Evolutionary conservation across 2,329 filamentous ascomycete genomes (phyloP), one percentile per base, ranked within the genome.

Genomic region (Lecanosticta acicola): DNA sequence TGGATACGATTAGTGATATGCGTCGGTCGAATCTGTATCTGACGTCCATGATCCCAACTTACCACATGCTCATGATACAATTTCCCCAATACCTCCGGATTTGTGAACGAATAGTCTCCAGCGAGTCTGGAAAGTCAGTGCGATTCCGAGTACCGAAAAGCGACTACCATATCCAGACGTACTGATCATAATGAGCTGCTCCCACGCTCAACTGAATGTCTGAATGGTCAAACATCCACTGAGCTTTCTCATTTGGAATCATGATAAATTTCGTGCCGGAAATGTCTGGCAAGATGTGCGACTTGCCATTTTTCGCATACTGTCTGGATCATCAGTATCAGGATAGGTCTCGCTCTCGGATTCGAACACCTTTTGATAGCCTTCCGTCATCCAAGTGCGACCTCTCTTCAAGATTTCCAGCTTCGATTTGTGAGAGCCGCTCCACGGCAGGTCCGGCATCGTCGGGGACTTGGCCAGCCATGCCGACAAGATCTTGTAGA

Each of bases 181-280:
- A 29, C 0, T 49, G 17, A 24, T 71, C 66, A 43, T 65, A 65
- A 45, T 71, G 68, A 10, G 65, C 61, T 10, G 59, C 66, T 9
- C 53, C 53, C 2, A 60, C 59, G 42, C 62, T 68, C 9, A 70
- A 55, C n/a, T 71, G 55, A 21, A 55, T 46, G 41, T 72, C 70
- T 2, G 71, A 67, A 43, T 71, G 65, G 21, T 69, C 66, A 14
- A 71, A 53, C 37, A 73, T 60, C 70, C 70, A 72, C 9, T 39
- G 45, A 8, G 59, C 38, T 29, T 56, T 43, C 14, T 48, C 39
- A 11, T 45, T 51, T 4, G 57, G 57, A 3, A 57, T 46, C 14
- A 58, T 45, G 11, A 59, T 45, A 20, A 54, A 48, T 29, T 47
- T 51, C 11, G 41, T 50, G 21, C 56, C 57, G 16, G 38, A 39